phyloP scores from a whole-genome alignment of 2,329 filamentous ascomycete species.

The Aureobasidium pullulans region DNA sequence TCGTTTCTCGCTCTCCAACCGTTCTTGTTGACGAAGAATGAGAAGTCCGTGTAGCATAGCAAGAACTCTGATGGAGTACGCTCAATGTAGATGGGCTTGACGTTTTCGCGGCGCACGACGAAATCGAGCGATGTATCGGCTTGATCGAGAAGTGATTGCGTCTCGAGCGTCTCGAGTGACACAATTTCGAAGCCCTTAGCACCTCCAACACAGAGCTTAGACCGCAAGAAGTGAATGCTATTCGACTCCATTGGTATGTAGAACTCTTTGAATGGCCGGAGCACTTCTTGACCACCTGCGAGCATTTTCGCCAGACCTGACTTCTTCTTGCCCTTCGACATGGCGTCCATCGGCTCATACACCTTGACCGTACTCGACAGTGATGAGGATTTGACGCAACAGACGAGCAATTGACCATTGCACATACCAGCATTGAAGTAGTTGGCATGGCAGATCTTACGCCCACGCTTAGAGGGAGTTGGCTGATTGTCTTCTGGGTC shows the following conservation, averaged over 20 bases:
- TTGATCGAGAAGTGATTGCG: slow-evolving; percentile 91
- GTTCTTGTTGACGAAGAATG: slow-evolving; percentile 98
- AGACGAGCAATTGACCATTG: slow-evolving; percentile 86
- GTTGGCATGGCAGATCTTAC: slow-evolving; percentile 96
- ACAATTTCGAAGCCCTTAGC: slow-evolving; percentile 96
- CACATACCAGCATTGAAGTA: slow-evolving; percentile 98
- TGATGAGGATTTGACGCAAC: slow-evolving; percentile 89
- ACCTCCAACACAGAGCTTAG: slow-evolving; percentile 93
- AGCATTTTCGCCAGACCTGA: slow-evolving; percentile 95
- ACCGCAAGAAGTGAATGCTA: slow-evolving; percentile 94
- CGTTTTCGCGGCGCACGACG: slow-evolving; percentile 85
- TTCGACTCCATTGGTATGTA: slow-evolving; percentile 98
- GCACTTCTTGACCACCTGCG: slow-evolving; percentile 82
- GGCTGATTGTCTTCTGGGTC: slow-evolving; percentile 70
- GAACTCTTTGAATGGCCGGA: slow-evolving; percentile 97
- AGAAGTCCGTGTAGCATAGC: slow-evolving; percentile 97
- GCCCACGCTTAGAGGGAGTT: slow-evolving; percentile 72
- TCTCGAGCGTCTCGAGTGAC: slow-evolving; percentile 92
- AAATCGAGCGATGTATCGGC: slow-evolving; percentile 97
- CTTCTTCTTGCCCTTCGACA: slow-evolving; percentile 81
- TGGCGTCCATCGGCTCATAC: slow-evolving; percentile 94
- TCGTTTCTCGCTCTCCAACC: slow-evolving; percentile 93
- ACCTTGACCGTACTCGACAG: slow-evolving; percentile 96
- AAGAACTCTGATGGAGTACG: slow-evolving; percentile 94
- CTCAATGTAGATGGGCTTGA: slow-evolving; percentile 94